Evolutionary conservation across 495 filamentous ascomycete species (phyloP).

Genomic region (Annulohypoxylon bovei): DNA sequence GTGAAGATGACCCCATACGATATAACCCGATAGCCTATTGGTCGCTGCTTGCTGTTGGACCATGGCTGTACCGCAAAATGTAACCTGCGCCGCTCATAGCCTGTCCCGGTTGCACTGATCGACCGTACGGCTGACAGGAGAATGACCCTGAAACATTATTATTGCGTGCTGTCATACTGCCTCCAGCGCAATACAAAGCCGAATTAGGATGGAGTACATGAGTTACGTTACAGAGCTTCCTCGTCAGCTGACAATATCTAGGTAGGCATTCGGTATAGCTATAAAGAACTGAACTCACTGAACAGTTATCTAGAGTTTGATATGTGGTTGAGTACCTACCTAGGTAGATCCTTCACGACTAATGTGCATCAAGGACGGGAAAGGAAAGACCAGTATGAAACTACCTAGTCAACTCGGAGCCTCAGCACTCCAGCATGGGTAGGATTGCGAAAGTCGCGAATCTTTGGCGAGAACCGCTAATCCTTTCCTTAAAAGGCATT

Average conservation of each 20-base stretch:
- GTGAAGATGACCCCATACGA: no score
- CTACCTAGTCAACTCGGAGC: neutral
- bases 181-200: neutral
- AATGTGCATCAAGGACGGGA: neutral
- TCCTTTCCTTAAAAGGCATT: neutral
- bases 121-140: neutral
- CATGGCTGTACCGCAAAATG: neutral
- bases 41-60: neutral
- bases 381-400: neutral
- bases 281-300: no score
- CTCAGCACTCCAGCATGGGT: neutral
- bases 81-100: slow-evolving; percentile 7
- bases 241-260: neutral
- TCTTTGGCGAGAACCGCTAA: neutral
- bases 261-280: no score
- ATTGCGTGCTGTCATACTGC: neutral
- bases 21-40: slow-evolving; percentile 1
- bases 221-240: neutral
- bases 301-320: no score
- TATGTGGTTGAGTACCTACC: no score
- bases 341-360: no score
- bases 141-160: neutral
- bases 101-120: neutral
- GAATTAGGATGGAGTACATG: neutral
- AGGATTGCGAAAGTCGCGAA: neutral